Evolutionary conservation across 371 early-diverging fungal genomes (phyloP), one percentile per base, ranked within the genome.

Genomic region (Racocetra persica): DNA sequence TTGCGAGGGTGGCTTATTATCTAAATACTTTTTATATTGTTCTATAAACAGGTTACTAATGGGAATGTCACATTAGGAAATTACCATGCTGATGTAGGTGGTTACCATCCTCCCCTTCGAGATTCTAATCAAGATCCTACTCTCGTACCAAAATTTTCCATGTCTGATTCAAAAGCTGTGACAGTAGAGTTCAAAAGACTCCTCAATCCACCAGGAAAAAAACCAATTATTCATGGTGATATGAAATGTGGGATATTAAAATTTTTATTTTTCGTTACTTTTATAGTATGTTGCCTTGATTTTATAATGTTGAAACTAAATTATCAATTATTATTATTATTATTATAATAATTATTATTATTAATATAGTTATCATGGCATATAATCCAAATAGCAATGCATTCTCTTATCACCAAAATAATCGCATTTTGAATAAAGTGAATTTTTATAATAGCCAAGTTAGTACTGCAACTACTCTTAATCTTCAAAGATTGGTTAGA

Each of bases 61-160:
- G 36, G 36, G 14, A 28, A 67, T 38, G n/a, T 73, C n/a, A 36
- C 24, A 13, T 51, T 73, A 57, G 10, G 22, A 73, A 55, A 54
- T 51, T 73, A 73, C 36, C 14, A 6, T 16, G 52, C 73, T n/a
- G 57, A 14, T 32, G 5, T 13, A 24, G 8, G 11, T 4, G 52
- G 57, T n/a, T 73, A 73, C n/a, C 73, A 73, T 54, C 73, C 73
- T 18, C 73, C 73, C 20, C 8, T 18, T 24, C n/a, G 0, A 20
- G 52, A 55, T 22, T 11, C 8, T 26, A 18, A 2, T 10, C 18
- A 54, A 54, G 55, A 54, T 14, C 45, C 45, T 10, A 8, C 8
- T 45, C 41, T 51, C 5, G 73, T 11, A 20, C 49, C 52, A 5
- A 51, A 28, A 32, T 7, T 24, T n/a, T 4, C 5, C 4, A 70